Base-by-base conservation (phyloP, 73 alveolate genomes). In the Halteria grandinella region DNA sequence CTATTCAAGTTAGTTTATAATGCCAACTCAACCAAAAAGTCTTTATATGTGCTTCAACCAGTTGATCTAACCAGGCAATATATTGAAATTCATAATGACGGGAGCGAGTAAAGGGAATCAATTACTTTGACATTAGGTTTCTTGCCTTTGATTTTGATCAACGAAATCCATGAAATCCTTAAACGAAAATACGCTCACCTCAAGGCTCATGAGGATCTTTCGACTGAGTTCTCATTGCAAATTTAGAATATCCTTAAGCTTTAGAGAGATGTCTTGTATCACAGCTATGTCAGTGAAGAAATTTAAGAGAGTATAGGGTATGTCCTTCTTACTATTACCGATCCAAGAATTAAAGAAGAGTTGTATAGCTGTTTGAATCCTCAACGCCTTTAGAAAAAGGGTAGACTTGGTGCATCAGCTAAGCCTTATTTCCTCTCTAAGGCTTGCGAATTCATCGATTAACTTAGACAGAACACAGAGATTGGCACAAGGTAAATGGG, bases 321-420 rank as follows among this genome's bases (percentile, higher is more conserved):
- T 12, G 5, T 53, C 20, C 23, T 53, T 3, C 4, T 53, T 23
- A 53, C 69, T 5, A 60, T 60, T 23, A 32, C 59, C 7, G 36
- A 60, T 10, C 77, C 77, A 15, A 24, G 34, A 5, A 12, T 53
- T 5, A 53, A 53, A 25, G 69, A 53, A 53, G 24, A 53, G 23
- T 45, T 60, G 45, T 60, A 8, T 34, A 27, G 2, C 14, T 37
- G 8, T n/a, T 40, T 60, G 77, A 60, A 21, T 25, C 4, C 24
- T 25, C 49, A 28, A 5, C 5, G n/a, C 40, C 37, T n/a, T n/a
- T n/a, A n/a, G n/a, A n/a, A n/a, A n/a, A n/a, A n/a, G n/a, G n/a
- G n/a, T n/a, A n/a, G n/a, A n/a, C n/a, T n/a, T n/a, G n/a, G n/a
- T n/a, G n/a, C n/a, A n/a, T n/a, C n/a, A n/a, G n/a, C n/a, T n/a